Evolutionary conservation across 345 rosid species (phyloP).

Genomic region (Camelina laxa): DNA sequence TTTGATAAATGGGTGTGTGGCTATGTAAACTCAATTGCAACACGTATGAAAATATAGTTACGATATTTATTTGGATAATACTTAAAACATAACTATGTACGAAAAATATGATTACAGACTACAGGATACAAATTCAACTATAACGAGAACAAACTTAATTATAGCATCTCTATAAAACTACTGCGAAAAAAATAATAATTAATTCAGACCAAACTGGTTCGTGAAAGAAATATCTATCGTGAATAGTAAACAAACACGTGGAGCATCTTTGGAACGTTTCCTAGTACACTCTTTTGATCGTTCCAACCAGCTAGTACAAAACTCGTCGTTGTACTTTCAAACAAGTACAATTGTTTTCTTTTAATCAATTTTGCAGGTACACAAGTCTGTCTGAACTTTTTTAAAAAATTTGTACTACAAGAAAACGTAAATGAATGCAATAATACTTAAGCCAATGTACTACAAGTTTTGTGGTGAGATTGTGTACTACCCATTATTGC

Average conservation of each 20-base stretch:
- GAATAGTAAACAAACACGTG: not conserved
- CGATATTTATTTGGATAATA: too few relatives aligned
- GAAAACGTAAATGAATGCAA: constrained; percentile 29
- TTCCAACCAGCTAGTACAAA: constrained; percentile 28
- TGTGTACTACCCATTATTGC: constrained; percentile 31
- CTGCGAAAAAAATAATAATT: not conserved
- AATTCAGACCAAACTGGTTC: not conserved
- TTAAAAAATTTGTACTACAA: constrained; percentile 19
- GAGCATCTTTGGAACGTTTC: not conserved
- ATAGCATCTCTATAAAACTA: not conserved
- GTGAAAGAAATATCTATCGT: not conserved
- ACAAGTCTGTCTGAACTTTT: not conserved
- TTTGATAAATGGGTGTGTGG: too few relatives aligned
- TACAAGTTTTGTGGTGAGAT: constrained; percentile 9
- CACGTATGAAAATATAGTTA: too few relatives aligned
- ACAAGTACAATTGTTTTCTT: constrained; percentile 27
- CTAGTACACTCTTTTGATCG: not conserved
- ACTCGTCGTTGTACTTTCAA: constrained; percentile 26
- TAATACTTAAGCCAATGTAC: constrained; percentile 25
- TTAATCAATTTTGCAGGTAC: constrained; percentile 17
- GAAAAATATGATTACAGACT: too few relatives aligned
- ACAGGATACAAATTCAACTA: not conserved
- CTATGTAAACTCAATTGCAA: too few relatives aligned
- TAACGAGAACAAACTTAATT: not conserved
- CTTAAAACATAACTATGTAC: too few relatives aligned